These are phyloP conservation scores for Ceratocystiopsis minuta DNA, from an alignment of 2,329 filamentous ascomycete species.

Conservation along the genomic window DNA sequence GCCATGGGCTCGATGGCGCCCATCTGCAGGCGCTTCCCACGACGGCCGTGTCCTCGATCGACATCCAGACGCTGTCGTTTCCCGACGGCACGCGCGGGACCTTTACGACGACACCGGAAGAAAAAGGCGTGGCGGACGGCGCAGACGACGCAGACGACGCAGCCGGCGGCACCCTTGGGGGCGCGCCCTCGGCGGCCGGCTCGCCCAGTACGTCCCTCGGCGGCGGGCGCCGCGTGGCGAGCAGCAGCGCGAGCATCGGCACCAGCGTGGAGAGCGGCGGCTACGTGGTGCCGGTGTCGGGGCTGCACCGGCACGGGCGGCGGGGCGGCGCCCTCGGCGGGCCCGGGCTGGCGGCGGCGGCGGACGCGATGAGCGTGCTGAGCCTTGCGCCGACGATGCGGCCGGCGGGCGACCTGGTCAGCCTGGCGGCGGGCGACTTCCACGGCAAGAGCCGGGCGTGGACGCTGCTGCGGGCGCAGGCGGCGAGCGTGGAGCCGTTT, in stretches of 20 bases:
- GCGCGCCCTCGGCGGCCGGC: too few species aligned
- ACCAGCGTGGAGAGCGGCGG: constrained; percentile 4
- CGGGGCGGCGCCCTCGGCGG: constrained; percentile 5
- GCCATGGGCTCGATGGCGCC: constrained; percentile 17
- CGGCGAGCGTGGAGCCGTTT: constrained; percentile 41
- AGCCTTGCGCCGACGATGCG: constrained; percentile 48
- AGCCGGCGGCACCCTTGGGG: too few species aligned
- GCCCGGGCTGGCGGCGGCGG: constrained; percentile 31
- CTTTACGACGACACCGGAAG: constrained; percentile 23
- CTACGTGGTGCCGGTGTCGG: not conserved
- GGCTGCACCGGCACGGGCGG: not conserved
- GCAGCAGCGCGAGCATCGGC: not conserved
- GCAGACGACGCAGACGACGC: too few species aligned
- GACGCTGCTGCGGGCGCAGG: constrained; percentile 46
- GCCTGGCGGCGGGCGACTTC: constrained; percentile 57
- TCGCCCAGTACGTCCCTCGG: too few species aligned
- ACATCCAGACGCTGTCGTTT: constrained; percentile 60
- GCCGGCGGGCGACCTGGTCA: constrained; percentile 56
- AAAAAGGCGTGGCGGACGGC: too few species aligned
- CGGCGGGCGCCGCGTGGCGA: not conserved
- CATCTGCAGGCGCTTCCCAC: constrained; percentile 48
- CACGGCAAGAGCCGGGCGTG: constrained; percentile 50
- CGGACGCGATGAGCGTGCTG: constrained; percentile 48
- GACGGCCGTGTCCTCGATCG: constrained; percentile 66
- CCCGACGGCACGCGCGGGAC: constrained; percentile 51